Evolutionary conservation across 768 basidiomycete species (phyloP), one percentile per base, ranked within the genome.

Genomic region (Asterophora parasitica): DNA sequence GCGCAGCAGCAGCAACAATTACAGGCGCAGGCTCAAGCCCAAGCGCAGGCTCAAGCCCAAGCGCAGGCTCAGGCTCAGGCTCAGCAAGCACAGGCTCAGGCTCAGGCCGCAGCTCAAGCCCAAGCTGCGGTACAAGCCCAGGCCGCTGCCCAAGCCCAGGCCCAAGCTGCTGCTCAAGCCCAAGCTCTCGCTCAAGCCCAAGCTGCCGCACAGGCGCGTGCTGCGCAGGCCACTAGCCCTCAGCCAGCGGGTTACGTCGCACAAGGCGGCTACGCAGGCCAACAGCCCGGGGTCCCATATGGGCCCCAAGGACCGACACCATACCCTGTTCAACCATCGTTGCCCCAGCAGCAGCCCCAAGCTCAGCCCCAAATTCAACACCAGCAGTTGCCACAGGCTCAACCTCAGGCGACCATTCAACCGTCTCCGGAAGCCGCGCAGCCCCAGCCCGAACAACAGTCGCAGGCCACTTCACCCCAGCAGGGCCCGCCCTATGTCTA

Each of bases 401-500:
- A 41, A 43, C 38, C 58, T 51, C 59, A 63, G 58, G 48, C 34
- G 40, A 11, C 32, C 34, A 33, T 33, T 33, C 55, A 53, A 15
- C 20, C 40, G 1, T 55, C 54, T 15, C 57, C 48, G 46, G 60
- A 37, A 53, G 41, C 48, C 27, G 23, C 51, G 2, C 63, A 67
- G 30, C 17, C 53, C 8, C 67, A 69, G 39, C 38, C 51, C 8
- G 20, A 39, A 20, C 5, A 42, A 7, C 63, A 68, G 34, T 65
- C 40, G 2, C 63, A 67, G 33, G 15, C 23, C 6, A 23, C 23
- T 6, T 23, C 55, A 8, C 66, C 68, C 37, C 38, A 49, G 6
- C 50, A 53, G 11, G 73, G 73, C n/a, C 73, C 75, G 15, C 78
- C 80, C 12, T 75, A 75, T 58, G 61, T 70, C 7, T 91, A 76